Conservation (phyloP, 305 asterid genomes). For the Lippia alba region DNA sequence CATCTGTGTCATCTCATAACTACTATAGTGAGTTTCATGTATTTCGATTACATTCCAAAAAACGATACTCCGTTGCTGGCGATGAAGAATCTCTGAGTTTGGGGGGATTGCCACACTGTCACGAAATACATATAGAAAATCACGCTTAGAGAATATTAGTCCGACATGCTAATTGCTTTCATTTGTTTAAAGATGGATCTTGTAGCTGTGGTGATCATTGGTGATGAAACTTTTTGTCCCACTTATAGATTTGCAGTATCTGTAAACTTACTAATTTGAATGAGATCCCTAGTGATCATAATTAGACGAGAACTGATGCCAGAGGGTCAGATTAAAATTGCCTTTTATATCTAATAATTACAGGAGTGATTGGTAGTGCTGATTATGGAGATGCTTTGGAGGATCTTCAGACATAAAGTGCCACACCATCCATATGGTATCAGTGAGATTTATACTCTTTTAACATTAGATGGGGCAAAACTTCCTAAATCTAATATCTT, state of each 20-base stretch:
- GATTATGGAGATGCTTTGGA: background rate
- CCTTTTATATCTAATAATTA: conserved; percentile 4
- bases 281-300: conserved; percentile 18
- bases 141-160: conserved; percentile 59
- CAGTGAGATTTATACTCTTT: background rate
- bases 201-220: conserved; percentile 73
- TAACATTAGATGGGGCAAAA: background rate
- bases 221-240: conserved; percentile 37
- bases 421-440: background rate
- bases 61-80: conserved; percentile 49
- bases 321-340: background rate
- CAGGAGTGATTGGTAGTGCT: background rate
- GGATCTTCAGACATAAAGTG: background rate
- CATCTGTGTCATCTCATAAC: too few species aligned
- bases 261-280: background rate
- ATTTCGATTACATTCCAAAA: too few species aligned
- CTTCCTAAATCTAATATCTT: conserved; percentile 6
- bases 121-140: conserved; percentile 61
- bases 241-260: conserved; percentile 6
- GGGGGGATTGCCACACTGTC: conserved; percentile 75
- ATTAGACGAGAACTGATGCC: conserved; percentile 4
- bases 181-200: conserved; percentile 65
- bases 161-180: conserved; percentile 67
- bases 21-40: too few species aligned
- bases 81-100: conserved; percentile 67